Percentiles rank a stretch among this genome's conserved stretches.
phyloP scores from a whole-genome alignment of 78 protist genomes.

The Chrysochromulina parva region DNA sequence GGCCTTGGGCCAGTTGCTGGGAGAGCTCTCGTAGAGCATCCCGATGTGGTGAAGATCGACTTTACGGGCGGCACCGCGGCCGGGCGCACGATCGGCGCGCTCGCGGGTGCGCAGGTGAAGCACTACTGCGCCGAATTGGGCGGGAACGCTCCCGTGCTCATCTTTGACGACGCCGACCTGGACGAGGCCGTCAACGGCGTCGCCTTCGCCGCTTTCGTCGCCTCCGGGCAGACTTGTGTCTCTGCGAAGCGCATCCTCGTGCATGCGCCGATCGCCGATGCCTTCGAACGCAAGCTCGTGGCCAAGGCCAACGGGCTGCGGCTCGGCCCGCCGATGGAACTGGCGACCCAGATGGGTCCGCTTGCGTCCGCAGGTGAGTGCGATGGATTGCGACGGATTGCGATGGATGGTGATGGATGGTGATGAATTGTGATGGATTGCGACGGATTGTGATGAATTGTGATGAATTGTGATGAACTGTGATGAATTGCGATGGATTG shows the following conservation, averaged over 20 bases:
- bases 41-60: conserved; percentile 76
- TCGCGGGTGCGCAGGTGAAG: conserved; percentile 45
- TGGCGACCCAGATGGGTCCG: conserved; percentile 18
- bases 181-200: conserved; percentile 60
- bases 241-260: neutral
- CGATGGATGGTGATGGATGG: too few relatives aligned
- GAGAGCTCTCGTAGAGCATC: conserved; percentile 61
- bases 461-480: too few relatives aligned
- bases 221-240: neutral
- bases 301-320: neutral
- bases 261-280: neutral
- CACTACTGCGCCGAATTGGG: conserved; percentile 80
- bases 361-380: neutral
- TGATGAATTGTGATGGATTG: too few relatives aligned
- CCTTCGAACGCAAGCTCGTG: neutral
- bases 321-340: conserved; percentile 46
- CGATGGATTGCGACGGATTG: neutral
- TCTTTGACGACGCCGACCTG: conserved; percentile 79
- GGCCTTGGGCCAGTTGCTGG: conserved; percentile 78
- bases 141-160: conserved; percentile 87
- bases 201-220: neutral
- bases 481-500: too few relatives aligned
- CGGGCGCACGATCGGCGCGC: conserved; percentile 49
- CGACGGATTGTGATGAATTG: too few relatives aligned
- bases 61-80: conserved; percentile 84